Conservation (phyloP, 352 stramenopile genomes). For the Phytophthora kernoviae region DNA sequence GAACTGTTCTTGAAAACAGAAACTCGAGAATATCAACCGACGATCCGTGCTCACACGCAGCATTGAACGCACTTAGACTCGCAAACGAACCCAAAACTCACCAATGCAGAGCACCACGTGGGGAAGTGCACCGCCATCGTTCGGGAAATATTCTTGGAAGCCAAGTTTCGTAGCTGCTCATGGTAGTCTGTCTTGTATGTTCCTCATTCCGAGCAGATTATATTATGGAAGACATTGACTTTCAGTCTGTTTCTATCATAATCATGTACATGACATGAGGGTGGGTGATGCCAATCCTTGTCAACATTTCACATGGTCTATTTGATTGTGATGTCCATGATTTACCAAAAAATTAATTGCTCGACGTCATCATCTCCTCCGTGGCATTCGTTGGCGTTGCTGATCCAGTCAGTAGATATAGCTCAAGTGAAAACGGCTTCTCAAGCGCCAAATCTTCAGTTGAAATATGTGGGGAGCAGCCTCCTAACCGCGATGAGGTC, state of each 20-base stretch:
- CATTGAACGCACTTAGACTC: constrained; percentile 2
- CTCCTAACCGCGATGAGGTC: constrained; percentile 30
- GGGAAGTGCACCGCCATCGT: no score
- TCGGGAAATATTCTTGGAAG: constrained; percentile 4
- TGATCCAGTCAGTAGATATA: constrained; percentile 28
- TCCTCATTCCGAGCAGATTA: no score
- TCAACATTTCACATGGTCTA: not conserved
- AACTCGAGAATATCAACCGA: constrained; percentile 3
- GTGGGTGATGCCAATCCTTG: no score
- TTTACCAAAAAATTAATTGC: no score
- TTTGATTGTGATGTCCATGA: no score
- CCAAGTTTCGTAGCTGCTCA: no score
- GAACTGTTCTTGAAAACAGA: not conserved
- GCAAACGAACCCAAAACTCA: not conserved
- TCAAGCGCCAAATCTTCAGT: constrained; percentile 61
- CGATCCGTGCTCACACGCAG: constrained; percentile 6
- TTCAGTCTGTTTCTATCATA: no score
- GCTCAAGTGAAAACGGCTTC: constrained; percentile 47
- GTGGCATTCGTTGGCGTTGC: not conserved
- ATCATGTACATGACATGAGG: no score
- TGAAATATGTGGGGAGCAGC: constrained; percentile 59
- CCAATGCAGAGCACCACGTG: constrained; percentile 20
- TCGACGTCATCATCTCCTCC: no score
- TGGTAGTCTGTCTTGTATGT: no score
- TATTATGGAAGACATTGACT: no score